These are phyloP conservation scores for Fusarium cyanostomum DNA, from an alignment of 2,329 filamentous ascomycete genomes.

Conservation along the genomic window DNA sequence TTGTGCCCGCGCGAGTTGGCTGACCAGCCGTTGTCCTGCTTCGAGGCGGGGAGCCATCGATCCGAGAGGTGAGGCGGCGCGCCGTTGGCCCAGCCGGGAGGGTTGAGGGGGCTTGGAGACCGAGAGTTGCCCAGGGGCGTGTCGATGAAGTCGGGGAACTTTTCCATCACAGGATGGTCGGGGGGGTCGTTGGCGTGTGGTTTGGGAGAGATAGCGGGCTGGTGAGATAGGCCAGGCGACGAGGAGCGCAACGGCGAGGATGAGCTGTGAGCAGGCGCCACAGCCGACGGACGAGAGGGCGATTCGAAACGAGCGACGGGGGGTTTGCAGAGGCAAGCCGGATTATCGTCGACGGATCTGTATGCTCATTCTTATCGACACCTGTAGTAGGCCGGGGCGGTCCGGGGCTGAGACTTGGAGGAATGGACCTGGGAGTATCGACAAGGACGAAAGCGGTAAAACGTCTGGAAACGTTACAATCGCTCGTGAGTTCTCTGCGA, in stretches of 20 bases:
- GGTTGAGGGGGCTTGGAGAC: conserved; percentile 41
- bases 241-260: conserved; percentile 10
- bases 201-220: not conserved
- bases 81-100: conserved; percentile 44
- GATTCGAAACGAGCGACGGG: conserved; percentile 31
- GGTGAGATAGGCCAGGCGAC: not conserved
- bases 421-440: not conserved
- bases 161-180: conserved; percentile 56
- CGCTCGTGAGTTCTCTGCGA: not conserved
- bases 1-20: conserved; percentile 62
- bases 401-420: conserved; percentile 9
- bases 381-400: conserved; percentile 23
- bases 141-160: conserved; percentile 67
- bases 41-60: conserved; percentile 43
- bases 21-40: conserved; percentile 43
- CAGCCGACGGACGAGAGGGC: not conserved
- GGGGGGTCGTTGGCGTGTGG: not conserved
- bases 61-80: conserved; percentile 42
- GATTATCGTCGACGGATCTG: conserved; percentile 11
- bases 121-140: conserved; percentile 44
- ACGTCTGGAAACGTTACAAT: conserved; percentile 20
- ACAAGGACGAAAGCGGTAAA: conserved; percentile 1
- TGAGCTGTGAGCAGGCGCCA: not conserved
- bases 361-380: conserved; percentile 34
- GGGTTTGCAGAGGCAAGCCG: not conserved